These are phyloP conservation scores for Eudorina sp. DNA, from an alignment of 139 green algal species.

Conservation along the genomic window DNA sequence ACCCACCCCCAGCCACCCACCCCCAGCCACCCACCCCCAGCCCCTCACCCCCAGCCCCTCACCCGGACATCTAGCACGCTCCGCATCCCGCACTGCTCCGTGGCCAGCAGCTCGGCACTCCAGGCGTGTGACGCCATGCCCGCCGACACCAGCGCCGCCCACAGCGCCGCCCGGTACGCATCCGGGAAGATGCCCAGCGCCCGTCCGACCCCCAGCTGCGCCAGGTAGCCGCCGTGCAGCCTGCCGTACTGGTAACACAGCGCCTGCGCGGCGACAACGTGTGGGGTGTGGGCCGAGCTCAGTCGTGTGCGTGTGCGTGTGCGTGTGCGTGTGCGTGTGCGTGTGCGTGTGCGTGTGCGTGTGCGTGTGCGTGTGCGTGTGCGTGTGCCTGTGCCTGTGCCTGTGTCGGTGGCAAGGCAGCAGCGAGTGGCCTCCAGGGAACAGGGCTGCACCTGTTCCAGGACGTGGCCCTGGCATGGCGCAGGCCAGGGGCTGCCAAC, in stretches of 20 bases:
- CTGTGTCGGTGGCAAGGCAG: no score
- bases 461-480: no score
- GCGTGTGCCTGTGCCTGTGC: no score
- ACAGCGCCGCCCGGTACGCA: conserved; percentile 27
- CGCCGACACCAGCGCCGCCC: conserved; percentile 3
- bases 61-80: not conserved
- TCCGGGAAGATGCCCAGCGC: conserved; percentile 16
- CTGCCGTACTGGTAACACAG: conserved; percentile 31
- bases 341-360: no score
- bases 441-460: no score
- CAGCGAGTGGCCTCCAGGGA: no score
- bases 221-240: conserved; percentile 15
- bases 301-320: no score
- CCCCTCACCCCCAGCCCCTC: not conserved
- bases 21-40: not conserved
- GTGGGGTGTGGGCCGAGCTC: no score
- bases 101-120: conserved; percentile 1
- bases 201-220: not conserved
- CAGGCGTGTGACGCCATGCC: not conserved
- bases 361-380: no score
- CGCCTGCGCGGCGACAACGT: no score
- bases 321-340: no score
- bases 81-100: not conserved
- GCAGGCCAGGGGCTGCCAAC: no score
- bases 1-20: not conserved